Evolutionary conservation across 2,329 filamentous ascomycete genomes (phyloP).

Genomic region (Aspergillus novoparasiticus): DNA sequence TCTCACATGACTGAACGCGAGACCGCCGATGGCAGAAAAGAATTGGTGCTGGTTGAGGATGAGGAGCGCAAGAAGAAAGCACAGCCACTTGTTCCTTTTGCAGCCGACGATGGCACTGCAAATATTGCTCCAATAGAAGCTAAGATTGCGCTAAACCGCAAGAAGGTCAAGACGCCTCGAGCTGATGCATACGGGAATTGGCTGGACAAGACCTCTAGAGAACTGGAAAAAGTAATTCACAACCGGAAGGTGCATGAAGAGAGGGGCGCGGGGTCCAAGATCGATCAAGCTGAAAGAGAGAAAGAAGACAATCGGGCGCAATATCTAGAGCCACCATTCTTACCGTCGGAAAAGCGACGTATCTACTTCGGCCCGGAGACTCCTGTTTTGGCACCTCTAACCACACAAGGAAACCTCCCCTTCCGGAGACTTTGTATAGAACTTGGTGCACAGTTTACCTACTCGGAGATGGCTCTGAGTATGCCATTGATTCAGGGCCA

Average conservation of each 20-base stretch:
- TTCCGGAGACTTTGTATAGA: conserved; percentile 89
- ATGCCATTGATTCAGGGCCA: conserved; percentile 86
- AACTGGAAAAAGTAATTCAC: conserved; percentile 53
- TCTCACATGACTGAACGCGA: conserved; percentile 84
- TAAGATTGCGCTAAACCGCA: conserved; percentile 76
- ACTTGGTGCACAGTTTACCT: conserved; percentile 88
- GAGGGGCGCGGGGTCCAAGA: conserved; percentile 29
- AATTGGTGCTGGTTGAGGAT: conserved; percentile 71
- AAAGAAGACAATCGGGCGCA: conserved; percentile 73
- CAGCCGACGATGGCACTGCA: conserved; percentile 64
- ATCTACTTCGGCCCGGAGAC: conserved; percentile 95
- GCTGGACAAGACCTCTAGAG: conserved; percentile 66
- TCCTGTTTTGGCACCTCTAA: conserved; percentile 88
- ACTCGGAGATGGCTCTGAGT: conserved; percentile 97
- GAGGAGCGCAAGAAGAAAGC: conserved; percentile 49
- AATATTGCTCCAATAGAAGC: conserved; percentile 71
- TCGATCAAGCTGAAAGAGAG: conserved; percentile 44
- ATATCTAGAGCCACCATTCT: conserved; percentile 83
- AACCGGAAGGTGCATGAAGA: conserved; percentile 45
- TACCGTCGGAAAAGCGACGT: conserved; percentile 88
- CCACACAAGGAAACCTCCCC: conserved; percentile 93
- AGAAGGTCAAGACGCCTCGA: conserved; percentile 69
- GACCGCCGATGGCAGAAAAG: conserved; percentile 76
- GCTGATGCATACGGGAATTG: conserved; percentile 77
- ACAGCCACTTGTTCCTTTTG: conserved; percentile 30